A percentile compares a stretch with the other conserved stretches of the same genome.
phyloP scores from a whole-genome alignment of 306 rosid genomes.

The Corylus heterophylla region DNA sequence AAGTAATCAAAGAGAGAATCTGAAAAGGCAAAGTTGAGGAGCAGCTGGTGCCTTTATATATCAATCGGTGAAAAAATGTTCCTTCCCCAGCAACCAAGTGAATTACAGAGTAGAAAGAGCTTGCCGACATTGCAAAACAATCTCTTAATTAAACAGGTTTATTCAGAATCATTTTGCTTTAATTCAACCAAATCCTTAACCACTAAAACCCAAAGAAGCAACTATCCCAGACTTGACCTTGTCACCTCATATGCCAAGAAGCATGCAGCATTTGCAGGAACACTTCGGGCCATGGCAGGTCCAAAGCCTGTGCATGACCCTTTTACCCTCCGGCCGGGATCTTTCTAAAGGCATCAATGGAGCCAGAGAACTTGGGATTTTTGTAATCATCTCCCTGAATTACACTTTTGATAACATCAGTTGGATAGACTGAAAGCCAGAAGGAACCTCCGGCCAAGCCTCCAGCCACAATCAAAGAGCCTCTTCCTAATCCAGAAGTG shows the following conservation, averaged over 20 bases:
- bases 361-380: slow-evolving; percentile 79
- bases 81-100: slow-evolving; percentile 4
- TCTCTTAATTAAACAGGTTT: not conserved
- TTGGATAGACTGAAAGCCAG: slow-evolving; percentile 81
- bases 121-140: slow-evolving; percentile 8
- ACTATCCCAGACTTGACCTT: slow-evolving; percentile 73
- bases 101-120: not conserved
- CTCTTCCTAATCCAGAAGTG: slow-evolving; percentile 76
- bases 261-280: slow-evolving; percentile 96
- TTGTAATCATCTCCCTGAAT: slow-evolving; percentile 86
- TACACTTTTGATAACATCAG: slow-evolving; percentile 92
- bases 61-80: slow-evolving; percentile 18
- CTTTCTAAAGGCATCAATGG: slow-evolving; percentile 76
- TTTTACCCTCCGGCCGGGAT: slow-evolving; percentile 68
- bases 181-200: slow-evolving; percentile 17
- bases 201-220: slow-evolving; percentile 6
- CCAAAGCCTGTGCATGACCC: slow-evolving; percentile 96
- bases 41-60: not conserved
- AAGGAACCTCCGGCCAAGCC: slow-evolving; percentile 89
- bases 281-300: slow-evolving; percentile 88
- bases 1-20: not conserved
- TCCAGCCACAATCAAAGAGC: slow-evolving; percentile 79
- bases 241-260: slow-evolving; percentile 95
- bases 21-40: not conserved
- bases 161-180: slow-evolving; percentile 11